Conservation (phyloP, 2,329 filamentous ascomycete species). For the Raffaelea arxii region DNA sequence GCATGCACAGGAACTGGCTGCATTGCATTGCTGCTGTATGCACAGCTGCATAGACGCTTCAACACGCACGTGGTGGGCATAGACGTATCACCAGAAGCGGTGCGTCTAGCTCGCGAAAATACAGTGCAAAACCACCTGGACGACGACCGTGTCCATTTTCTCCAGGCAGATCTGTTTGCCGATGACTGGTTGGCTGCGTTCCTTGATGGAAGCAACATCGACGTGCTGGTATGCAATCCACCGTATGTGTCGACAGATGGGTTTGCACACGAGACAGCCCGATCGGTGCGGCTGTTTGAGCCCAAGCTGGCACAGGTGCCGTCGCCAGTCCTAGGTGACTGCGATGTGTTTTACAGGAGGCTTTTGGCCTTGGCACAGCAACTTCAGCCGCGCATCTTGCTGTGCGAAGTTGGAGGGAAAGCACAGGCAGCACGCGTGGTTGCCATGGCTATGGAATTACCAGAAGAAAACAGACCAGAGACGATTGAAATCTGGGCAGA, state of each 20-base stretch:
- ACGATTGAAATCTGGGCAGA: conserved; percentile 64
- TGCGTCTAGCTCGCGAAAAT: conserved; percentile 59
- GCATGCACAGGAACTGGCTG: conserved; percentile 88
- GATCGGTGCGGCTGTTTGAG: conserved; percentile 74
- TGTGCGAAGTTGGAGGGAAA: conserved; percentile 65
- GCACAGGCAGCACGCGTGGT: conserved; percentile 58
- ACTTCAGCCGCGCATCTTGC: conserved; percentile 42
- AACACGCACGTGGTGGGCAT: conserved; percentile 46
- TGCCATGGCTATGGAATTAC: conserved; percentile 26
- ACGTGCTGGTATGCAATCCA: conserved; percentile 79
- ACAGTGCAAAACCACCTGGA: conserved; percentile 34
- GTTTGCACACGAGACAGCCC: conserved; percentile 53
- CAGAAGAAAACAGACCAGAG: conserved; percentile 16
- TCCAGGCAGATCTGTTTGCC: conserved; percentile 32
- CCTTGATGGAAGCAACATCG: conserved; percentile 18
- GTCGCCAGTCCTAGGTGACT: not conserved
- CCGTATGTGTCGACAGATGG: conserved; percentile 70
- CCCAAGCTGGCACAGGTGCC: conserved; percentile 70
- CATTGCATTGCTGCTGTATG: conserved; percentile 66
- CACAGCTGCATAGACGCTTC: conserved; percentile 31
- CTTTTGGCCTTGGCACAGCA: conserved; percentile 46
- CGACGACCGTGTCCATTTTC: conserved; percentile 9
- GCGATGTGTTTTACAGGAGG: conserved; percentile 56
- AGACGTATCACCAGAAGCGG: conserved; percentile 59
- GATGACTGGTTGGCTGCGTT: conserved; percentile 23